These are phyloP conservation scores for Lenwebbia sp. DNA, from an alignment of 345 rosid genomes.

Conservation along the genomic window DNA sequence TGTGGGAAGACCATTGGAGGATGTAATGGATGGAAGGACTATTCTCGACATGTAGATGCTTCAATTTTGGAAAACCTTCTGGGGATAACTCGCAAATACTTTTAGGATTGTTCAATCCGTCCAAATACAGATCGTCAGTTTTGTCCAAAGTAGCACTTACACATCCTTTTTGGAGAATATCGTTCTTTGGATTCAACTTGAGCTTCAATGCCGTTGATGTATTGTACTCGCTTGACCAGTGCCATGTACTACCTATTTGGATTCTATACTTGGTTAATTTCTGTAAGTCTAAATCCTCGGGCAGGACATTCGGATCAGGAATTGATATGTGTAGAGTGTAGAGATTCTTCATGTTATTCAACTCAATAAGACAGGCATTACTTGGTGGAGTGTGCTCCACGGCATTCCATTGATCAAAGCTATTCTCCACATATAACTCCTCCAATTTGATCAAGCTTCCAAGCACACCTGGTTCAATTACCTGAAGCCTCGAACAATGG, in stretches of 20 bases:
- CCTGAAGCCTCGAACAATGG: rapidly evolving
- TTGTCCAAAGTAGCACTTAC: too few species aligned
- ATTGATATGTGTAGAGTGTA: neutral
- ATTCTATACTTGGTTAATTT: neutral
- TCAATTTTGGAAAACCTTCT: too few species aligned
- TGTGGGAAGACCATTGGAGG: too few species aligned
- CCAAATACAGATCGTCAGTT: too few species aligned
- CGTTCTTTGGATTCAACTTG: too few species aligned
- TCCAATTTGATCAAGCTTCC: neutral
- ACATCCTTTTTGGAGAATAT: too few species aligned
- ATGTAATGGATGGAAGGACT: too few species aligned
- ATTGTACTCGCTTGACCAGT: neutral
- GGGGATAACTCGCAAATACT: neutral
- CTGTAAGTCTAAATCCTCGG: neutral
- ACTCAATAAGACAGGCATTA: neutral
- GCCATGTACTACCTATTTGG: neutral
- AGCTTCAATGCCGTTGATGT: too few species aligned
- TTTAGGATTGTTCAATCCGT: too few species aligned
- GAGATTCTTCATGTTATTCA: neutral
- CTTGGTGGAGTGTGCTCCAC: neutral
- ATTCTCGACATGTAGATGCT: too few species aligned
- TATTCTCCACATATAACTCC: neutral
- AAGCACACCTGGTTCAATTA: neutral
- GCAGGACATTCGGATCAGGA: rapidly evolving
- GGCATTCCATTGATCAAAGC: neutral